Evolutionary conservation across 208 protist genomes (phyloP).

Genomic region (Acanthamoeba triangularis): DNA sequence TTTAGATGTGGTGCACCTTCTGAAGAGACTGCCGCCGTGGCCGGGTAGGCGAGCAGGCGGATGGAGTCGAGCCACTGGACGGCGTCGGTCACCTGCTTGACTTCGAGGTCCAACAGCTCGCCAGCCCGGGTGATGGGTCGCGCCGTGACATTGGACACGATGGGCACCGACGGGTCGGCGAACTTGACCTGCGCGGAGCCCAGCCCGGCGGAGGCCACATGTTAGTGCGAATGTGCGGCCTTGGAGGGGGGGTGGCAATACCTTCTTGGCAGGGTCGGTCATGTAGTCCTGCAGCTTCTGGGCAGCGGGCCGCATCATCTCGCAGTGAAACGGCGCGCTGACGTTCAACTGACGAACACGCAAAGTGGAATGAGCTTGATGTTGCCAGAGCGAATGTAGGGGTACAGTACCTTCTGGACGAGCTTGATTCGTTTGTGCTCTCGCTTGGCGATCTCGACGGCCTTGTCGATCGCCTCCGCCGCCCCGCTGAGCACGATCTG

Average conservation of each 20-base stretch:
- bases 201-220: background rate
- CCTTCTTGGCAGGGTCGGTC: constrained; percentile 19
- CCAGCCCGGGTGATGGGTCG: background rate
- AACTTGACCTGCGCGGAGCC: constrained; percentile 42
- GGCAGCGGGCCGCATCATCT: constrained; percentile 24
- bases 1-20: background rate
- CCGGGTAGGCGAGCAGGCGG: constrained; percentile 36
- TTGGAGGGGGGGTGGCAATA: background rate
- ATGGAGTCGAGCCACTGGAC: constrained; percentile 66
- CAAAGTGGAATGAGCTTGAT: background rate
- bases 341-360: constrained; percentile 60
- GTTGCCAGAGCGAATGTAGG: background rate
- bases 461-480: constrained; percentile 52
- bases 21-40: background rate
- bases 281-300: constrained; percentile 54
- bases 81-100: constrained; percentile 55
- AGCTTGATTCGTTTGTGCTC: constrained; percentile 33
- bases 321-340: constrained; percentile 66
- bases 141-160: constrained; percentile 57
- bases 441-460: constrained; percentile 26
- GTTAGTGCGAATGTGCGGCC: too few species aligned
- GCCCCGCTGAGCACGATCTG: constrained; percentile 55
- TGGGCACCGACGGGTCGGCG: constrained; percentile 8
- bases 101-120: constrained; percentile 38
- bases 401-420: constrained; percentile 52